phyloP scores from a whole-genome alignment of 495 filamentous ascomycete species.

The Aspergillus sparsus region DNA sequence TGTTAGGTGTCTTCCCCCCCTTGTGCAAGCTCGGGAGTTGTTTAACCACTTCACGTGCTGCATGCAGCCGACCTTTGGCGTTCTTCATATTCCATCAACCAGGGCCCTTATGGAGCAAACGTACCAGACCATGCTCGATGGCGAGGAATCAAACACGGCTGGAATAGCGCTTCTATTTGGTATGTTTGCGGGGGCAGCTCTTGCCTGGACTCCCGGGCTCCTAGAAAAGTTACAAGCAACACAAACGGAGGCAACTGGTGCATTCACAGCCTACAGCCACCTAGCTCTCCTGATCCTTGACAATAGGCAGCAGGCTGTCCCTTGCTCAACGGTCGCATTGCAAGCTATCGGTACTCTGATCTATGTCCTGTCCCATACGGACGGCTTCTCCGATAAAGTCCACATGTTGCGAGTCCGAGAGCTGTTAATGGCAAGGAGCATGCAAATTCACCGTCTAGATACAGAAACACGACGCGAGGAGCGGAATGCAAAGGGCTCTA shows the following conservation, averaged over 20 bases:
- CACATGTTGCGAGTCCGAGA: too few species aligned
- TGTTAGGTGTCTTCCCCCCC: conserved; percentile 24
- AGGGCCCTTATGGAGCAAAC: conserved; percentile 24
- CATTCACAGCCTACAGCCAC: conserved; percentile 26
- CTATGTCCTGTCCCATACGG: too few species aligned
- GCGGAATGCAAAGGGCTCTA: conserved; percentile 26
- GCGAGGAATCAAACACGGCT: conserved; percentile 16
- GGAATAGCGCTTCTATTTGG: conserved; percentile 27
- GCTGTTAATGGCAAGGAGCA: conserved; percentile 24
- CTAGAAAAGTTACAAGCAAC: conserved; percentile 27
- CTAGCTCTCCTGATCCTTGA: conserved; percentile 28
- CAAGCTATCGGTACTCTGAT: too few species aligned
- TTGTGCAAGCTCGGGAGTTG: conserved; percentile 26
- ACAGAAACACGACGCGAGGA: conserved; percentile 27
- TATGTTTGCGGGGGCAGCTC: conserved; percentile 30
- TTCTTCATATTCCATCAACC: conserved; percentile 33
- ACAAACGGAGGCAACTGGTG: conserved; percentile 22
- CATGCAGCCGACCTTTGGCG: conserved; percentile 28
- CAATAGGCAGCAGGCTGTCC: conserved; percentile 2
- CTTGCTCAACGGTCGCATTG: too few species aligned
- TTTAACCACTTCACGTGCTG: conserved; percentile 28
- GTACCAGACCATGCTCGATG: conserved; percentile 28
- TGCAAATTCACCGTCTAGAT: conserved; percentile 34
- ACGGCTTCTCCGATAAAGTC: too few species aligned
- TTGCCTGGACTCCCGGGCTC: conserved; percentile 28